phyloP scores from a whole-genome alignment of 1,284 basidiomycete genomes.

The Veloporphyrellus conicus region DNA sequence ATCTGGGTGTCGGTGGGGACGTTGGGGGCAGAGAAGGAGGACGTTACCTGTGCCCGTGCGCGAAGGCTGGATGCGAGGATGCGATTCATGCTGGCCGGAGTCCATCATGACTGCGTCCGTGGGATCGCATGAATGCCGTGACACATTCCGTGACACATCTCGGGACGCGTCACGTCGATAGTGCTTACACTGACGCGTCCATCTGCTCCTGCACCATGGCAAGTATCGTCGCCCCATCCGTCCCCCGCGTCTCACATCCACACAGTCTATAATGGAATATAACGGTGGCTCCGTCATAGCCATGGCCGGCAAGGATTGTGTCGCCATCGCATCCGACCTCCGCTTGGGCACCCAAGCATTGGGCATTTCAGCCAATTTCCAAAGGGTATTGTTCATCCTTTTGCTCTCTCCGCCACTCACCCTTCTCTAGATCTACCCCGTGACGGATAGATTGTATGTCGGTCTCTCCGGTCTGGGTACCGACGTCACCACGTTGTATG shows the following conservation, averaged over 20 bases:
- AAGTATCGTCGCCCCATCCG: conserved; percentile 10
- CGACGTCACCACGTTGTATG: conserved; percentile 88
- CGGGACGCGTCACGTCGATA: conserved; percentile 16
- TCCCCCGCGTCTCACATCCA: conserved; percentile 8
- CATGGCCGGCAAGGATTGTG: conserved; percentile 98
- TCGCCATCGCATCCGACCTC: conserved; percentile 96
- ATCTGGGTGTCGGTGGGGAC: not conserved
- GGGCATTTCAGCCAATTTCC: conserved; percentile 88
- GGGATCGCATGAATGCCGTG: too few species aligned
- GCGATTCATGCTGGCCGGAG: conserved; percentile 12
- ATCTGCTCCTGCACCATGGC: conserved; percentile 23
- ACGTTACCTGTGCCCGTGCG: conserved; percentile 17
- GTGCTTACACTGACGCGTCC: conserved; percentile 23
- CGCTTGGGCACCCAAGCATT: conserved; percentile 88
- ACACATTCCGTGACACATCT: conserved; percentile 6
- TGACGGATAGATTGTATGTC: conserved; percentile 90
- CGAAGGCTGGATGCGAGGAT: conserved; percentile 19
- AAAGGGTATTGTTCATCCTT: conserved; percentile 66
- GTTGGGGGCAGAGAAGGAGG: accelerated
- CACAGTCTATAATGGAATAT: conserved; percentile 77
- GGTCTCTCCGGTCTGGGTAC: conserved; percentile 92
- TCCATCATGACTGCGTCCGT: too few species aligned
- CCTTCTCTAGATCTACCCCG: conserved; percentile 75
- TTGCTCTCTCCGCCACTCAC: conserved; percentile 7
- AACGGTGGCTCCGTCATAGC: conserved; percentile 98